Evolutionary conservation across 805 yeast genomes (phyloP), one percentile per base, ranked within the genome.

Genomic region (Saccharomycopsis oosterbeekiorum): DNA sequence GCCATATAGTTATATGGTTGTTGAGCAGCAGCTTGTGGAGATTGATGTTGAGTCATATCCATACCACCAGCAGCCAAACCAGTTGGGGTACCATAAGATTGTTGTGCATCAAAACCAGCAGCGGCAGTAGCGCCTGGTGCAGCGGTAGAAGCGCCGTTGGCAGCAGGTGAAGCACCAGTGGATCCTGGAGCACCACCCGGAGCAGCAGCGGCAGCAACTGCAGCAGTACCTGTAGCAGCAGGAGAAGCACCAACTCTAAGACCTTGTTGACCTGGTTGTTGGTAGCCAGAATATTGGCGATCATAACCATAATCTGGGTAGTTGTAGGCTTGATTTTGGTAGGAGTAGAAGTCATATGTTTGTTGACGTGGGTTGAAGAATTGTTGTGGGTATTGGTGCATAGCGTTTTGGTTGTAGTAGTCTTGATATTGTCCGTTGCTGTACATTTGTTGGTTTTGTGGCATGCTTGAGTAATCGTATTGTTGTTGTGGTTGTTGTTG

Each of bases 251-350:
- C 51, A 55, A 63, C 55, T 59, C 61, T 59, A 58, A 61, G 60
- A 65, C 61, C 61, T 62, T 64, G 66, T 54, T 63, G 67, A 34
- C 57, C 60, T 57, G 63, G 70, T 36, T 51, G 65, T 56, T 62
- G 68, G 51, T 66, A 68, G 51, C 67, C 69, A 56, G 41, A 60
- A 34, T 60, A 53, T 15, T 29, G 36, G 26, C 61, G 57, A 24
- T 55, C 59, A n/a, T 60, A 73, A 51, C 74, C 69, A 70, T 77
- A 77, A 67, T 77, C 80, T 56, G 80, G 80, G 69, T 76, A 77
- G 55, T 74, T 78, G 67, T 72, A 77, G 67, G 74, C 78, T 37
- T 56, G 58, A 19, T 34, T 56, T 40, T 54, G 62, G 57, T 60
- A 60, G 17, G 50, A 55, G 40, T 74, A 73, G 66, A 75, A 59